Evolutionary conservation across 306 rosid species (phyloP).

Genomic region (Cucurbita moschata): DNA sequence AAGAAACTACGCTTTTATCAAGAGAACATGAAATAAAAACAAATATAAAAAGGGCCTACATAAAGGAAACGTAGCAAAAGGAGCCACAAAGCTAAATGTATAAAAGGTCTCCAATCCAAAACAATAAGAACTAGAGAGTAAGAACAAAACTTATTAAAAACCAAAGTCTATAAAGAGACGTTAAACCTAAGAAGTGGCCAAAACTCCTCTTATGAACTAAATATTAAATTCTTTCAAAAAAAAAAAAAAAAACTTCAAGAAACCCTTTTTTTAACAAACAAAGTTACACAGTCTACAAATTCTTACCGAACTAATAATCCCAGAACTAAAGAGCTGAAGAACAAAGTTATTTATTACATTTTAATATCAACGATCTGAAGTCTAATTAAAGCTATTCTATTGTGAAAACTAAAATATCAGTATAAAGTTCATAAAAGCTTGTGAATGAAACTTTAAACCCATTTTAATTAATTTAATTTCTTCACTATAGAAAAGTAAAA

Average conservation of each 20-base stretch:
- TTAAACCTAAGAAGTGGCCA: not conserved
- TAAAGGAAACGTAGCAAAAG: not conserved
- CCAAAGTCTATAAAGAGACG: not conserved
- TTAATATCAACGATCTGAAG: not conserved
- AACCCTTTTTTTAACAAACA: not conserved
- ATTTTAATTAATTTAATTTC: not conserved
- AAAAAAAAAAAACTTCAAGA: not conserved
- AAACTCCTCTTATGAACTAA: not conserved
- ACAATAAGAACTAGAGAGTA: not conserved
- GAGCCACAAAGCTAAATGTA: not conserved
- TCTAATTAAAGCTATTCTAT: not conserved
- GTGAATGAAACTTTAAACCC: not conserved
- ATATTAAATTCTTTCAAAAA: too few relatives aligned
- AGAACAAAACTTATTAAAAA: not conserved
- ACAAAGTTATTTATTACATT: not conserved
- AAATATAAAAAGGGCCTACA: not conserved
- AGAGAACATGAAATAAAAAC: not conserved
- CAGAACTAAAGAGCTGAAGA: not conserved
- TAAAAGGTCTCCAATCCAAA: not conserved
- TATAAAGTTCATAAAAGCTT: not conserved
- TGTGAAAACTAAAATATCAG: not conserved
- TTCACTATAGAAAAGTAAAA: not conserved
- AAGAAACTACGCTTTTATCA: not conserved
- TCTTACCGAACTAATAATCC: not conserved
- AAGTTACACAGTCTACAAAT: not conserved